Conservation (phyloP, 257 asterid genomes). For the Solanum habrochaites region DNA sequence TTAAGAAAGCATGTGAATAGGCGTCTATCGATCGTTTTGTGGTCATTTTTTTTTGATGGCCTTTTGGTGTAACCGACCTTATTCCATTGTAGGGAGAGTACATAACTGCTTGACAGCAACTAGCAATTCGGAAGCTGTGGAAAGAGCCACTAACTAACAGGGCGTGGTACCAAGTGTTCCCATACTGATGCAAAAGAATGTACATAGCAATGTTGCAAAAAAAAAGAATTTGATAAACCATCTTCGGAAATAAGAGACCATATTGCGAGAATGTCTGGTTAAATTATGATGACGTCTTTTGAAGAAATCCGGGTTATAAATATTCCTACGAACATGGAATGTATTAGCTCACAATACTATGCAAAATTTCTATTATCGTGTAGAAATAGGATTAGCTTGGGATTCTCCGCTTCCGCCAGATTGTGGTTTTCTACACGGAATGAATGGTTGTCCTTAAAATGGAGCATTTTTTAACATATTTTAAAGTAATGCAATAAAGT, state of each 20-base stretch:
- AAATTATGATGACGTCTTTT: not conserved
- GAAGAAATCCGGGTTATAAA: not conserved
- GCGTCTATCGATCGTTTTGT: not conserved
- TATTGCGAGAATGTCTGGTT: not conserved
- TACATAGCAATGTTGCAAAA: not conserved
- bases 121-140: not conserved
- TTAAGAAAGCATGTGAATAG: not conserved
- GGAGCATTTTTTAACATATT: not conserved
- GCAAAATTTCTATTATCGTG: not conserved
- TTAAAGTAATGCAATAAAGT: not conserved
- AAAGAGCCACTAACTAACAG: not conserved
- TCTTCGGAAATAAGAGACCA: not conserved
- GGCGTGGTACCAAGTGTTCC: not conserved
- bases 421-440: not conserved
- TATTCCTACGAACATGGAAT: not conserved
- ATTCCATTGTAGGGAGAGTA: not conserved
- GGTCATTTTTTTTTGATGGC: not conserved
- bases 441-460: not conserved
- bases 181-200: not conserved
- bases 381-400: not conserved
- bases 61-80: not conserved
- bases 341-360: not conserved
- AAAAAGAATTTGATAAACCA: not conserved
- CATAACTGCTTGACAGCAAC: not conserved
- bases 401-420: not conserved